Base-by-base conservation (phyloP, 2,329 filamentous ascomycete genomes). In the Penicillium sp. region DNA sequence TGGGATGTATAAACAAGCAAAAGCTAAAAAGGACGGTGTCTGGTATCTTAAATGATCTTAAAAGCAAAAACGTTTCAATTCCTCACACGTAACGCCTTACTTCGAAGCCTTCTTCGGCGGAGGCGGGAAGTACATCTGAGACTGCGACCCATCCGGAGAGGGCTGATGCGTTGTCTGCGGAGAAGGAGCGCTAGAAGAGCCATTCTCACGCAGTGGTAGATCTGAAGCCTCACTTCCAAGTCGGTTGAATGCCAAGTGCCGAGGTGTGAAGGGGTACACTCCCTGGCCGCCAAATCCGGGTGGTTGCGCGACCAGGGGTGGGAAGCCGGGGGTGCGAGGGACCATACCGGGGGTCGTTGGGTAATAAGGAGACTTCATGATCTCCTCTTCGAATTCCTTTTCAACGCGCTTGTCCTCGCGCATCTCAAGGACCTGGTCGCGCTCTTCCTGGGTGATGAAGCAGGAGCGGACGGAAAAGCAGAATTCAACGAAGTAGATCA, bases 401-500 rank as follows among this genome's bases (percentile, higher is more conserved):
- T 75, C 71, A 47, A 71, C 69, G 37, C 67, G 68, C 53, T 73
- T 72, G 54, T 76, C 73, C 60, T 73, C 67, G 54, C 72, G 64
- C 57, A 68, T 65, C 61, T 75, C 72, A 27, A 72, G 57, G 39
- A 69, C 61, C 51, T 71, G 62, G 37, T 69, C 68, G 11, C 67
- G 70, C 58, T 77, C 75, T 55, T 74, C 72, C 47, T 73, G 67
- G 4, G 75, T 77, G 19, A 74, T 70, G 63, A 81, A 75, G 62
- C 79, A 77, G 43, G 79, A 82, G 63, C 77, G 79, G 45, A 81
- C 54, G 44, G 78, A 76, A 46, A 85, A 63, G 58, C 78, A 62
- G 61, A 84, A 60, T 62, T 84, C 80, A 49, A 75, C 64, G 42
- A 75, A 68, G 68, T 85, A 85, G 37, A 86, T 73, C 8, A 75